These are phyloP conservation scores for Zalerion maritima DNA, from an alignment of 495 filamentous ascomycete species.

Conservation along the genomic window DNA sequence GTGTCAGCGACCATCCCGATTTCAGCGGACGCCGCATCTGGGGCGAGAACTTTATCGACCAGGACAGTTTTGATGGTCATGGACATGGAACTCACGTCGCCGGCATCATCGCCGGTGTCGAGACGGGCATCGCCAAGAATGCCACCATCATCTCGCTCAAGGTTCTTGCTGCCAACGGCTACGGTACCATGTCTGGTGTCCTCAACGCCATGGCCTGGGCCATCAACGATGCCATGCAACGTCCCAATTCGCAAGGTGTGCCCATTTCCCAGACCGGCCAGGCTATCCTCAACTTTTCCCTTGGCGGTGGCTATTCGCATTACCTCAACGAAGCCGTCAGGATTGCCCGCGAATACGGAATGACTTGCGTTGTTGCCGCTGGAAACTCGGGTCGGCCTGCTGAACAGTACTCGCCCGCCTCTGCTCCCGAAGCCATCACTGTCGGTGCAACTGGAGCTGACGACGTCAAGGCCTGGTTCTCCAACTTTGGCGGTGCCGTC, in stretches of 20 bases:
- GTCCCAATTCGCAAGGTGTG: not conserved
- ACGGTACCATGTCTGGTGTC: slow-evolving; percentile 32
- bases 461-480: slow-evolving; percentile 32
- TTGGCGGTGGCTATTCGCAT: slow-evolving; percentile 30
- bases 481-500: slow-evolving; percentile 36
- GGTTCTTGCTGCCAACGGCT: slow-evolving; percentile 33
- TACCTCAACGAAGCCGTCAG: slow-evolving; percentile 26
- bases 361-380: slow-evolving; percentile 30
- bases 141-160: slow-evolving; percentile 33
- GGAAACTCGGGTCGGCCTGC: slow-evolving; percentile 23
- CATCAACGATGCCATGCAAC: slow-evolving; percentile 16
- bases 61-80: slow-evolving; percentile 31
- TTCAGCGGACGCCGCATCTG: slow-evolving; percentile 37
- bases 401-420: slow-evolving; percentile 27
- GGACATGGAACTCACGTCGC: slow-evolving; percentile 38
- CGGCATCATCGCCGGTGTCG: slow-evolving; percentile 24
- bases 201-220: slow-evolving; percentile 38
- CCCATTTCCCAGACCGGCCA: slow-evolving; percentile 12
- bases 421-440: slow-evolving; percentile 34
- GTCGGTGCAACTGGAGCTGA: slow-evolving; percentile 29
- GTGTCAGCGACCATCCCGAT: slow-evolving; percentile 32
- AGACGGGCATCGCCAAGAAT: slow-evolving; percentile 34
- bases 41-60: slow-evolving; percentile 29
- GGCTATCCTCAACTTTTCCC: slow-evolving; percentile 28
- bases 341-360: slow-evolving; percentile 23